Evolutionary conservation across 2,329 filamentous ascomycete genomes (phyloP).

Genomic region (Microdochium bolleyi): DNA sequence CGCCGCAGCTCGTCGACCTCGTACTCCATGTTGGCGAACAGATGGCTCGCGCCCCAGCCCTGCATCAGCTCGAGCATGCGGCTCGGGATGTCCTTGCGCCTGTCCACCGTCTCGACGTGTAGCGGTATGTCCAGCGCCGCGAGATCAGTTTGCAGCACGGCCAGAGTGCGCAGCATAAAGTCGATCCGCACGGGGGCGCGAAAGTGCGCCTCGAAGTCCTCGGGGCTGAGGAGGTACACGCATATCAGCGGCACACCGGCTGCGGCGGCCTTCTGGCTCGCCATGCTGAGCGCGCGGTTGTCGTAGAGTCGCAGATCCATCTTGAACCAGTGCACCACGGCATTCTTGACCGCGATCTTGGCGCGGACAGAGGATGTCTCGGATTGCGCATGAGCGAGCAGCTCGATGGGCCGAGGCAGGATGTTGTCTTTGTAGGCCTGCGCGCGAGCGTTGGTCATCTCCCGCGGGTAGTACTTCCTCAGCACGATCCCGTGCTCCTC

Average conservation of each 20-base stretch:
- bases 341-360: slow-evolving; percentile 43
- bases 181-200: slow-evolving; percentile 68
- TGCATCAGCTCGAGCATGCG: slow-evolving; percentile 58
- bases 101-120: slow-evolving; percentile 63
- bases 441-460: slow-evolving; percentile 78
- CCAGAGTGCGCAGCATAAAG: slow-evolving; percentile 68
- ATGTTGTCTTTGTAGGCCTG: slow-evolving; percentile 63
- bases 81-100: slow-evolving; percentile 51
- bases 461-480: slow-evolving; percentile 72
- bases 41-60: slow-evolving; percentile 64
- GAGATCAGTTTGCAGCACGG: slow-evolving; percentile 57
- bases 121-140: slow-evolving; percentile 68
- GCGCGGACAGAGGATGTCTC: slow-evolving; percentile 50
- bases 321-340: slow-evolving; percentile 88
- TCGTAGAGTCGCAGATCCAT: slow-evolving; percentile 67
- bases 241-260: slow-evolving; percentile 65
- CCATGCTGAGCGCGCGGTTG: slow-evolving; percentile 63
- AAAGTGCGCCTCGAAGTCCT: slow-evolving; percentile 78
- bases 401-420: slow-evolving; percentile 65
- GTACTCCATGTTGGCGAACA: slow-evolving; percentile 83
- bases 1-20: slow-evolving; percentile 83
- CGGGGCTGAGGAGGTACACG: slow-evolving; percentile 72
- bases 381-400: slow-evolving; percentile 51
- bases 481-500: slow-evolving; percentile 51
- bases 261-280: slow-evolving; percentile 57